Percentiles rank a stretch among this genome's conserved stretches.
Conservation (phyloP, 2,329 filamentous ascomycete genomes). For the Fusarium devonianum region DNA sequence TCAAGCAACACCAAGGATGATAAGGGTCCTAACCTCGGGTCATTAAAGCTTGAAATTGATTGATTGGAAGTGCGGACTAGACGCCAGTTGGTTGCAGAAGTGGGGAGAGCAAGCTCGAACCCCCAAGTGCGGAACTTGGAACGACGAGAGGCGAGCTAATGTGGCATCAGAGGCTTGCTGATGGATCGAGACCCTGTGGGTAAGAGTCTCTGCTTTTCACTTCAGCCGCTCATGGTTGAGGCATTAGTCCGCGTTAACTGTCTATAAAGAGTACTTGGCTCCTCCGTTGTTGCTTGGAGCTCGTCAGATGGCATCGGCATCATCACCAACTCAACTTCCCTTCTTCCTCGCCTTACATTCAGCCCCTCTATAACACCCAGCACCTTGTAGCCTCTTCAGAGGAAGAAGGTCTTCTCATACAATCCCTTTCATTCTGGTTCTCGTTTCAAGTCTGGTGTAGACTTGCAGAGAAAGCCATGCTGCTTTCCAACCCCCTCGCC, state of each 20-base stretch:
- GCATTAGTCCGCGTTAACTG: neutral
- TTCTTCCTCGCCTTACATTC: neutral
- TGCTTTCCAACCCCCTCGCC: neutral
- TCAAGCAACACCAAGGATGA: neutral
- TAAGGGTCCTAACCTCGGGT: neutral
- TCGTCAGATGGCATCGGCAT: neutral
- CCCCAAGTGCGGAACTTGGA: slow-evolving; percentile 1
- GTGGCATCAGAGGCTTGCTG: slow-evolving; percentile 1
- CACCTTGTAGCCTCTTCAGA: neutral
- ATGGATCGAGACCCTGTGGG: slow-evolving; percentile 1
- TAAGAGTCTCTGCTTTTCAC: neutral
- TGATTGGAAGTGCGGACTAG: neutral
- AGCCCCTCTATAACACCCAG: neutral
- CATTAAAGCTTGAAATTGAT: slow-evolving; percentile 2
- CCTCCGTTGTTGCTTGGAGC: slow-evolving; percentile 1
- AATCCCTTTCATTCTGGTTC: neutral
- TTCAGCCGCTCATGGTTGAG: slow-evolving; percentile 3
- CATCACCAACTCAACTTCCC: neutral
- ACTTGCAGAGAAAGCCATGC: neutral
- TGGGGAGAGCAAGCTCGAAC: neutral
- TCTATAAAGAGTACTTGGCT: slow-evolving; percentile 9
- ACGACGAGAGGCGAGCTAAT: neutral
- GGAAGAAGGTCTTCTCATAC: neutral
- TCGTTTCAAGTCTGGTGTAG: neutral
- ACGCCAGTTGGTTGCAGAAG: neutral